phyloP scores from a whole-genome alignment of 495 filamentous ascomycete genomes.

The Penicillium paradoxum region DNA sequence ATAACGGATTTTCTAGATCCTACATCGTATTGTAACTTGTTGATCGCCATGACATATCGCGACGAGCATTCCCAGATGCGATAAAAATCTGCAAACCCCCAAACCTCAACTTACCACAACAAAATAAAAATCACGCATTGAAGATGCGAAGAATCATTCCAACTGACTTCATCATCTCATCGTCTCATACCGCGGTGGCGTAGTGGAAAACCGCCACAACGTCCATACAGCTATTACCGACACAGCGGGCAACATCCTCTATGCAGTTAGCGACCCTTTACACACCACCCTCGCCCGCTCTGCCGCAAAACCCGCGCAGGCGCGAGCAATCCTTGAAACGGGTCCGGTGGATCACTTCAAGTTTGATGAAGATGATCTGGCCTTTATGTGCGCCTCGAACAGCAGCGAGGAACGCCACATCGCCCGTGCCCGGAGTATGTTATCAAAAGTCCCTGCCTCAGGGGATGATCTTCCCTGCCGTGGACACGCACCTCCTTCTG shows the following conservation, averaged over 20 bases:
- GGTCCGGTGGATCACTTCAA: slow-evolving; percentile 26
- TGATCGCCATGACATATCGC: slow-evolving; percentile 4
- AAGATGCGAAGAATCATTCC: slow-evolving; percentile 14
- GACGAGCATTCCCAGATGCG: background rate
- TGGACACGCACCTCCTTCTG: slow-evolving; percentile 30
- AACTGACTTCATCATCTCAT: slow-evolving; percentile 25
- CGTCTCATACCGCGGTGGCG: slow-evolving; percentile 22
- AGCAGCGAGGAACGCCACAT: slow-evolving; percentile 39
- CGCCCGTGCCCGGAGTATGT: slow-evolving; percentile 26
- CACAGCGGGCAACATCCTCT: slow-evolving; percentile 27
- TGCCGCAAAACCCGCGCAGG: slow-evolving; percentile 40
- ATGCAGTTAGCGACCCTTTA: slow-evolving; percentile 31
- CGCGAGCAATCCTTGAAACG: slow-evolving; percentile 31
- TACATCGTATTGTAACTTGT: background rate
- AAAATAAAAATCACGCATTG: background rate
- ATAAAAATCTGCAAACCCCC: background rate
- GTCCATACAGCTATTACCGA: slow-evolving; percentile 37
- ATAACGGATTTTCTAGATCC: background rate
- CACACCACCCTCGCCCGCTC: slow-evolving; percentile 37
- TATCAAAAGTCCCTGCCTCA: slow-evolving; percentile 18
- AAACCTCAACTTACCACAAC: background rate
- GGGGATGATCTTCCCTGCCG: slow-evolving; percentile 36
- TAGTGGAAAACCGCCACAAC: slow-evolving; percentile 35
- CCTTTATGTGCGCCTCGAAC: slow-evolving; percentile 43
- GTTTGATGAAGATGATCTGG: slow-evolving; percentile 35